phyloP scores from a whole-genome alignment of 176 grass and related monocot genomes.

The Ensete ventricosum region DNA sequence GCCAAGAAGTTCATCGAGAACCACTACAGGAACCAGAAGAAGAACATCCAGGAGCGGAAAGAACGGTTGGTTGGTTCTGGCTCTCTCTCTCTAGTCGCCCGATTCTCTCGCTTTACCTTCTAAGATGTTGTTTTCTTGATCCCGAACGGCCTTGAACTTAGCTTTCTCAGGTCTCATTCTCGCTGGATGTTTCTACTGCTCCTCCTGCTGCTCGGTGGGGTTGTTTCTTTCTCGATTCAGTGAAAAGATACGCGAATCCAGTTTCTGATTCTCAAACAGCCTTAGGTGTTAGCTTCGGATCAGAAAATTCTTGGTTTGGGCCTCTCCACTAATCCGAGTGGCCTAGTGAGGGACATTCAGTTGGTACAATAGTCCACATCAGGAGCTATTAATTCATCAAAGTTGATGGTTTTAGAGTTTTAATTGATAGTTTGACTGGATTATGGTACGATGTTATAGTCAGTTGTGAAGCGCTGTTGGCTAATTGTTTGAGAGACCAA shows the following conservation, averaged over 20 bases:
- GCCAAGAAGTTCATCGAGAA: slow-evolving; percentile 99
- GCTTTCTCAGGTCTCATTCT: background rate
- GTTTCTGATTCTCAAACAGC: background rate
- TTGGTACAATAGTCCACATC: background rate
- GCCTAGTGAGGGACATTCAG: background rate
- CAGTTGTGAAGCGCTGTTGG: background rate
- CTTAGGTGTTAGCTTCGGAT: background rate
- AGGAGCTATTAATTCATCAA: background rate
- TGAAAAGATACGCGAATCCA: background rate
- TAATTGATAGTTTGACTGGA: background rate
- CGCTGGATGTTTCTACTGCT: background rate
- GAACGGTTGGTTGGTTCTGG: slow-evolving; percentile 41
- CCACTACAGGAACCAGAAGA: slow-evolving; percentile 94
- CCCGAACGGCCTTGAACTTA: background rate
- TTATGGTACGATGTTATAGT: background rate
- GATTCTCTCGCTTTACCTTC: background rate
- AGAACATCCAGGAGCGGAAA: slow-evolving; percentile 87
- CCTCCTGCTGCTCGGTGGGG: background rate
- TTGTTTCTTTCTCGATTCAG: background rate
- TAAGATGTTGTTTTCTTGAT: background rate
- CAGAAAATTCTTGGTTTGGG: background rate
- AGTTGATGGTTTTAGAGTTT: background rate
- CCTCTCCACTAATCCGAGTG: background rate
- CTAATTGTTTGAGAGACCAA: background rate
- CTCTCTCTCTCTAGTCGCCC: background rate